Conservation (phyloP, 2,329 filamentous ascomycete genomes). For the Colletotrichum cuscutae region DNA sequence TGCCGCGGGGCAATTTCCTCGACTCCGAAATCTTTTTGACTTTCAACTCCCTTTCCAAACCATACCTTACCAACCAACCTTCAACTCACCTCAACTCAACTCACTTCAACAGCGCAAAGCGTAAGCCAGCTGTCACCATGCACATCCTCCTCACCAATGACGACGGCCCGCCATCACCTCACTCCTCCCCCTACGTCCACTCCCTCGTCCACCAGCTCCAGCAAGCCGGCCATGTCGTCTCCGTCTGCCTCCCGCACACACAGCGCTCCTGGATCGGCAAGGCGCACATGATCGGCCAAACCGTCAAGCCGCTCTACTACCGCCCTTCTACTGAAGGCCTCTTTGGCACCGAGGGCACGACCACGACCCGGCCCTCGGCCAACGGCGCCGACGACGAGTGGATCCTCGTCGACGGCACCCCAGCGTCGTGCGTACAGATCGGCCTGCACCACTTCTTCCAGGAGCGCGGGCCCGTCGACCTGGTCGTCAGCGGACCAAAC, state of each 20-base stretch:
- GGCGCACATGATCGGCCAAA: slow-evolving; percentile 93
- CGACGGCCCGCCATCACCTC: slow-evolving; percentile 81
- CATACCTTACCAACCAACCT: neutral
- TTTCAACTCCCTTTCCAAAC: neutral
- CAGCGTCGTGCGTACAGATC: slow-evolving; percentile 84
- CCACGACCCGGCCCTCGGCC: slow-evolving; percentile 64
- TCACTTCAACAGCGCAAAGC: neutral
- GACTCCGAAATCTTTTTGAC: slow-evolving; percentile 2
- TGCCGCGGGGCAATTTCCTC: slow-evolving; percentile 7
- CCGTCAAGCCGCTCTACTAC: slow-evolving; percentile 87
- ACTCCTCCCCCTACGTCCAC: slow-evolving; percentile 84
- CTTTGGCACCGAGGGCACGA: slow-evolving; percentile 69
- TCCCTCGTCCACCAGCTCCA: slow-evolving; percentile 77
- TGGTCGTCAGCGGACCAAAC: slow-evolving; percentile 84
- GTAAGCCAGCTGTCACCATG: slow-evolving; percentile 51
- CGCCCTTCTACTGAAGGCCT: slow-evolving; percentile 60
- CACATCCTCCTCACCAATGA: slow-evolving; percentile 80
- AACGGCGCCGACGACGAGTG: slow-evolving; percentile 75
- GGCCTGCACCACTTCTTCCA: slow-evolving; percentile 83
- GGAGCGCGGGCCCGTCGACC: slow-evolving; percentile 76
- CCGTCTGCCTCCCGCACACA: slow-evolving; percentile 88
- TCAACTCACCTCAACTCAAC: neutral
- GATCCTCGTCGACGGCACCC: slow-evolving; percentile 84
- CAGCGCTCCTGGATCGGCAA: slow-evolving; percentile 99
- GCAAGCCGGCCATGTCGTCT: slow-evolving; percentile 83